Percentiles rank a stretch among this genome's conserved stretches.
phyloP scores from a whole-genome alignment of 768 basidiomycete genomes.

The Leccinum sublutescens region DNA sequence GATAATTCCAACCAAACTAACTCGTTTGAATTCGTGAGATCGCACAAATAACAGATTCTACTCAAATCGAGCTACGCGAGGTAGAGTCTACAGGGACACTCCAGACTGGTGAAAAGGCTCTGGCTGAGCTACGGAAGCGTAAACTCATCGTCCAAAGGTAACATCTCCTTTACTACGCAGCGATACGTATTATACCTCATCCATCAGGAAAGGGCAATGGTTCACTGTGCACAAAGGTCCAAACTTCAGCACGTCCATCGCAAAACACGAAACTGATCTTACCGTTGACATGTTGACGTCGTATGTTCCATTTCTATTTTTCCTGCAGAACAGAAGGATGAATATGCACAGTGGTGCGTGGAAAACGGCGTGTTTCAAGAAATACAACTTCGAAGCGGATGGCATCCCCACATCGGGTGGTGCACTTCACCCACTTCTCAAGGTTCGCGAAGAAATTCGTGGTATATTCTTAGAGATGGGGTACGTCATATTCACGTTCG shows the following conservation, averaged over 20 bases:
- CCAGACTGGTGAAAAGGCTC: slow-evolving; percentile 70
- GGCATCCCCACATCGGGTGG: slow-evolving; percentile 88
- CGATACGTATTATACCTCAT: slow-evolving; percentile 4
- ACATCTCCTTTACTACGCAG: not conserved
- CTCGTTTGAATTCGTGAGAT: slow-evolving; percentile 42
- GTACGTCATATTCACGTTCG: slow-evolving; percentile 42
- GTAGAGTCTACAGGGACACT: slow-evolving; percentile 73
- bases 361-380: slow-evolving; percentile 93
- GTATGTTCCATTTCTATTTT: slow-evolving; percentile 43
- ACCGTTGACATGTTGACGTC: slow-evolving; percentile 93
- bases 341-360: slow-evolving; percentile 70
- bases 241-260: slow-evolving; percentile 85
- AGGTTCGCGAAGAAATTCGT: slow-evolving; percentile 96
- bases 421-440: slow-evolving; percentile 92
- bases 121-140: slow-evolving; percentile 88
- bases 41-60: slow-evolving; percentile 65
- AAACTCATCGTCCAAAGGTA: slow-evolving; percentile 87
- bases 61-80: slow-evolving; percentile 71
- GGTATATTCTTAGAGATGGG: slow-evolving; percentile 99
- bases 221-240: slow-evolving; percentile 85
- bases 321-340: not conserved
- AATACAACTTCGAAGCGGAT: slow-evolving; percentile 98
- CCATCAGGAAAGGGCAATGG: slow-evolving; percentile 87
- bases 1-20: not conserved
- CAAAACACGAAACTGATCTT: slow-evolving; percentile 94